These are phyloP conservation scores for Pichia cephalocereana DNA, from an alignment of 805 yeast genomes.

Conservation along the genomic window DNA sequence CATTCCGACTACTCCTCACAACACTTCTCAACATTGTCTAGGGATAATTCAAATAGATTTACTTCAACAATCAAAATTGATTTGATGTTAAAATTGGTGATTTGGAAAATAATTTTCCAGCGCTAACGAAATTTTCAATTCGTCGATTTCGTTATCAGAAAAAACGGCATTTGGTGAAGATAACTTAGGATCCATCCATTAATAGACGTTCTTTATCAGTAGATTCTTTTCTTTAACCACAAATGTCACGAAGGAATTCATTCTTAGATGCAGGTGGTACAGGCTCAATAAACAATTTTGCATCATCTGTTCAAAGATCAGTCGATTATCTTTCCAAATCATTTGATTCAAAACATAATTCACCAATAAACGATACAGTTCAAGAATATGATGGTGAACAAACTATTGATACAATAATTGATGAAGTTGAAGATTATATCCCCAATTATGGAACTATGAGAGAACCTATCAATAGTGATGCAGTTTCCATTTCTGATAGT, in stretches of 20 bases:
- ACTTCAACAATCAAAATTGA: no score
- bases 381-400: neutral
- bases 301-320: constrained; percentile 25
- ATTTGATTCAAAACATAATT: constrained; percentile 5
- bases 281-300: constrained; percentile 29
- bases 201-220: no score
- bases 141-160: no score
- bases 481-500: neutral
- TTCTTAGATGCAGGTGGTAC: constrained; percentile 29
- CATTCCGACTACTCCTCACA: no score
- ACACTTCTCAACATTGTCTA: no score
- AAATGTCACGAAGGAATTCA: constrained; percentile 8
- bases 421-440: neutral
- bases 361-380: neutral
- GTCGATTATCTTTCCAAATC: constrained; percentile 24
- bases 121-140: no score
- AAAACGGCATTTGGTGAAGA: no score
- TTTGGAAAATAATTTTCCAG: no score
- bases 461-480: neutral
- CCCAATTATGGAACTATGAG: neutral
- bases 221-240: no score
- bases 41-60: no score
- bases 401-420: neutral
- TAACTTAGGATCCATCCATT: no score
- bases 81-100: no score